Conservation (phyloP, 139 green algal genomes). For the Chlorella ohadii region DNA sequence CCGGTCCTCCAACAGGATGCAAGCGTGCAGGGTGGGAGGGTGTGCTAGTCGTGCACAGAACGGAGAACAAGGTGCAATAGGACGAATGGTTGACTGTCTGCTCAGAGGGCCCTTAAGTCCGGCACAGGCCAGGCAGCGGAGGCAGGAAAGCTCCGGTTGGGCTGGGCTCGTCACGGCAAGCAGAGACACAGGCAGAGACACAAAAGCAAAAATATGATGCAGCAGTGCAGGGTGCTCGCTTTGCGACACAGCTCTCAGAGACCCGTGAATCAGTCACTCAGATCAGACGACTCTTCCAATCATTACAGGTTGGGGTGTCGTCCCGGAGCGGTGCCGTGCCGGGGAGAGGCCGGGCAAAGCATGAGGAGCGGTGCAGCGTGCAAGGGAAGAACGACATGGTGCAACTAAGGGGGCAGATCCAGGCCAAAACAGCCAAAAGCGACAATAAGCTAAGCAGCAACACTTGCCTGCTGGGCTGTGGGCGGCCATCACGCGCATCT, state of each 20-base stretch:
- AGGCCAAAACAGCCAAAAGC: background rate
- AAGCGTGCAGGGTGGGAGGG: too few relatives aligned
- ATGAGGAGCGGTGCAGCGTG: background rate
- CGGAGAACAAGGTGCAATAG: background rate
- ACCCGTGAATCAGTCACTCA: conserved; percentile 41
- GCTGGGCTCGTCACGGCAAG: conserved; percentile 14
- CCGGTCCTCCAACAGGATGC: too few relatives aligned
- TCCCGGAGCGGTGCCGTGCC: conserved; percentile 19
- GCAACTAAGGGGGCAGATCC: too few relatives aligned
- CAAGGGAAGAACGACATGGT: too few relatives aligned
- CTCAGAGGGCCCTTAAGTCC: background rate
- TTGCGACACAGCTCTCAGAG: conserved; percentile 28
- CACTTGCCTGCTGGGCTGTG: background rate
- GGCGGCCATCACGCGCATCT: too few relatives aligned
- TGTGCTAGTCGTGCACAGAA: too few relatives aligned
- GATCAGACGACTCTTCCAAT: conserved; percentile 48
- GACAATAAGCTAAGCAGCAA: background rate
- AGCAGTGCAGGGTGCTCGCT: background rate
- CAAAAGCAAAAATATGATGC: background rate
- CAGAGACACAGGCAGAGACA: background rate
- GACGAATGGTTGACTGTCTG: background rate
- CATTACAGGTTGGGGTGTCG: conserved; percentile 21
- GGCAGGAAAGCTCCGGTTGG: conserved; percentile 14
- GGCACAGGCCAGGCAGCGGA: background rate
- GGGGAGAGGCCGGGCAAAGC: background rate